Conservation (phyloP, 768 basidiomycete genomes). For the Piloderma croceum region DNA sequence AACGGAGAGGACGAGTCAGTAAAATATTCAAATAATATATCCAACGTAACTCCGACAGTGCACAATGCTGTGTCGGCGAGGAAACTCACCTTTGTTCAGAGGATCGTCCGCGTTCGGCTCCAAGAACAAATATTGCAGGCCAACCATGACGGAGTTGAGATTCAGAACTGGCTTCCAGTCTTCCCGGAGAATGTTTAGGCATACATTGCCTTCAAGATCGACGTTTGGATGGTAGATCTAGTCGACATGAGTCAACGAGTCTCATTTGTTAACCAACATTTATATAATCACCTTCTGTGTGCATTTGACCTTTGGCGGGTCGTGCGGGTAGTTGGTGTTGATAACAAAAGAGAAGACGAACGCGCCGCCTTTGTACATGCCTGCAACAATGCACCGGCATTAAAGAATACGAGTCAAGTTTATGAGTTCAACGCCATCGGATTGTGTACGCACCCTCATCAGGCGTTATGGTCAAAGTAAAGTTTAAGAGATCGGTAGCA, state of each 20-base stretch:
- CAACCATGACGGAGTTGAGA: conserved; percentile 97
- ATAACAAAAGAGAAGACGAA: conserved; percentile 94
- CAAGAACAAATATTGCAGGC: conserved; percentile 94
- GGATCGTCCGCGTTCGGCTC: conserved; percentile 99
- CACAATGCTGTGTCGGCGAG: too few relatives aligned
- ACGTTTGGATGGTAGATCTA: conserved; percentile 99
- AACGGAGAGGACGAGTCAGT: conserved; percentile 9
- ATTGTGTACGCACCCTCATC: conserved; percentile 72
- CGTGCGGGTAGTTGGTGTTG: conserved; percentile 98
- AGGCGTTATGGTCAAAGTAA: conserved; percentile 89
- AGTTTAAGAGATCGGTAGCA: conserved; percentile 92
- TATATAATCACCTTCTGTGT: conserved; percentile 69
- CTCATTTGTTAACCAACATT: neutral
- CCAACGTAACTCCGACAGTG: neutral
- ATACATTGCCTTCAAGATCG: conserved; percentile 96
- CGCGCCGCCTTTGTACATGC: conserved; percentile 96
- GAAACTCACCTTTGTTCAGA: conserved; percentile 88
- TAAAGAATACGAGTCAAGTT: neutral
- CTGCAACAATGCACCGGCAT: conserved; percentile 34
- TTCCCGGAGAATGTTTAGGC: conserved; percentile 95
- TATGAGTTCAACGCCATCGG: neutral
- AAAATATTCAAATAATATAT: neutral
- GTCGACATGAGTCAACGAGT: neutral
- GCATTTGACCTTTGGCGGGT: conserved; percentile 98
- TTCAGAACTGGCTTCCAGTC: conserved; percentile 99